These are phyloP conservation scores for Penicillium waksmanii DNA, from an alignment of 495 filamentous ascomycete species.

Conservation along the genomic window DNA sequence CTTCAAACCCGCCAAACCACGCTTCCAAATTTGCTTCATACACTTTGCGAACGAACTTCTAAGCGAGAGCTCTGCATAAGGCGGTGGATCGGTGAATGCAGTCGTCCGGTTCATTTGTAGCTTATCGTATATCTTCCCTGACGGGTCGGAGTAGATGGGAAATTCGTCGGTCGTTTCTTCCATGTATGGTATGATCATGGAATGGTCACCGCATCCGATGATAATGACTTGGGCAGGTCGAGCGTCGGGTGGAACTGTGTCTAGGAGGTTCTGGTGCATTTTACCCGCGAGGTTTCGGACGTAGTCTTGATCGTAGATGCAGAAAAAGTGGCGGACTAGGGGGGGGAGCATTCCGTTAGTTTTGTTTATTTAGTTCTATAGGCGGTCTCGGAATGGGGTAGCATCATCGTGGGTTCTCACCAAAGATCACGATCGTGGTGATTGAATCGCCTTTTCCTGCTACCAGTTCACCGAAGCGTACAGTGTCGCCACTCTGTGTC, in stretches of 20 bases:
- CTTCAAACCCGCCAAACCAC: constrained; percentile 13
- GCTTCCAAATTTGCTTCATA: constrained; percentile 24
- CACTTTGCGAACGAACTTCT: constrained; percentile 9
- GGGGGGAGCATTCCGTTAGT: neutral
- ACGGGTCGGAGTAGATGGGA: constrained; percentile 29
- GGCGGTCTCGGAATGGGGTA: neutral
- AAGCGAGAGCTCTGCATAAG: constrained; percentile 20
- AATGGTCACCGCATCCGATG: constrained; percentile 30
- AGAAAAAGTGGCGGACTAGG: constrained; percentile 35
- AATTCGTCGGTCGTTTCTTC: constrained; percentile 22
- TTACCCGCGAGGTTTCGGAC: constrained; percentile 23
- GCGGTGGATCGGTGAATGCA: constrained; percentile 25
- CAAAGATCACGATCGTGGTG: constrained; percentile 28
- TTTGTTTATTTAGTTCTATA: neutral
- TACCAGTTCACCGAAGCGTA: constrained; percentile 33
- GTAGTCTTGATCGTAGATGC: constrained; percentile 33
- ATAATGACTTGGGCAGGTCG: constrained; percentile 33
- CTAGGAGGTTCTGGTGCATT: constrained; percentile 24
- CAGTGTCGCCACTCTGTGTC: constrained; percentile 10
- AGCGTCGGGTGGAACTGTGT: constrained; percentile 16
- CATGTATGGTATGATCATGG: constrained; percentile 27
- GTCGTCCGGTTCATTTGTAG: constrained; percentile 26
- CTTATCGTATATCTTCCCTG: constrained; percentile 25
- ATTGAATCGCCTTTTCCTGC: constrained; percentile 27
- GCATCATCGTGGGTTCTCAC: constrained; percentile 8